These are phyloP conservation scores for Hanseniaspora clermontiae DNA, from an alignment of 805 yeast species.

Conservation along the genomic window DNA sequence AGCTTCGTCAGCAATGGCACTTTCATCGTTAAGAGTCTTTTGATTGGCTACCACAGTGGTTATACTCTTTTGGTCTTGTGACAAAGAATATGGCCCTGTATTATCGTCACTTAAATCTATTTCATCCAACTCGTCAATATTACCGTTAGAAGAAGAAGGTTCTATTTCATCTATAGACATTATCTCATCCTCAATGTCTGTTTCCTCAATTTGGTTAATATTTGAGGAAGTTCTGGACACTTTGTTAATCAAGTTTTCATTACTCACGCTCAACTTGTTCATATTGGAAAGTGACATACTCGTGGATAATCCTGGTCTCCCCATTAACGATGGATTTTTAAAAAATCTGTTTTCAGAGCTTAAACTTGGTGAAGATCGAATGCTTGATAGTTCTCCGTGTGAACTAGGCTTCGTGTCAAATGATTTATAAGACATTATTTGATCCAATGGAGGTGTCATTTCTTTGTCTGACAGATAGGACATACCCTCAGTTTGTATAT, in stretches of 20 bases:
- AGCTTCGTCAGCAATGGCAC: conserved; percentile 26
- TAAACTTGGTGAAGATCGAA: neutral
- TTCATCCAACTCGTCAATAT: conserved; percentile 18
- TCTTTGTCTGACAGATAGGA: conserved; percentile 3
- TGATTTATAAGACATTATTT: neutral
- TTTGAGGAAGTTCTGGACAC: conserved; percentile 22
- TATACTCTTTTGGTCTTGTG: conserved; percentile 15
- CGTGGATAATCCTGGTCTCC: neutral
- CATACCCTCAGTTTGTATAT: conserved; percentile 9
- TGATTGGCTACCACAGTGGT: conserved; percentile 1
- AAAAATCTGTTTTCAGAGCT: neutral
- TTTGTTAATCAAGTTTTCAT: conserved; percentile 1
- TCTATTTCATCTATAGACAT: conserved; percentile 34
- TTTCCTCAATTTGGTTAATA: neutral
- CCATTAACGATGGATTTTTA: neutral
- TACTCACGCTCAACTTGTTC: neutral
- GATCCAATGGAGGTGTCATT: neutral
- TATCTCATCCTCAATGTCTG: conserved; percentile 28
- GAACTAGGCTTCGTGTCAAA: neutral
- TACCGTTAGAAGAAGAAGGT: conserved; percentile 9
- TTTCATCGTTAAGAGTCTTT: conserved; percentile 18
- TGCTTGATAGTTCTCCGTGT: neutral
- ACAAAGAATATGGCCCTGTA: conserved; percentile 17
- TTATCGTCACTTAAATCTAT: neutral
- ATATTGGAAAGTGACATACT: conserved; percentile 7